Evolutionary conservation across 176 grass and related monocot species (phyloP), one percentile per base, ranked within the genome.

Genomic region (Rhynchospora tenuis): DNA sequence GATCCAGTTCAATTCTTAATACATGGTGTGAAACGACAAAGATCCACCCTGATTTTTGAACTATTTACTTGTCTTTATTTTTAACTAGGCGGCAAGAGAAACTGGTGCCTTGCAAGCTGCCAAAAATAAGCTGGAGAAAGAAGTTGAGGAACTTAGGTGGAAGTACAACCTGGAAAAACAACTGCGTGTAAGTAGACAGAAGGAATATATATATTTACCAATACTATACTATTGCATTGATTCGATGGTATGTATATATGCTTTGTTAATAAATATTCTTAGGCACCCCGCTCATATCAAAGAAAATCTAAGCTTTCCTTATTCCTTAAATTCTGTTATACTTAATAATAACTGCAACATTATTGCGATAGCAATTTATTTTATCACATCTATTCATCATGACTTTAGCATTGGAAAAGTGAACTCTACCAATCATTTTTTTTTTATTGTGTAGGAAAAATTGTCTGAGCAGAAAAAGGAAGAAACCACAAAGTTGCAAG

Each of bases 101-200:
- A 98, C 95, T 65, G 95, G 96, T 33, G 96, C 96, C 23, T 86
- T 98, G 78, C 96, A 98, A 93, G 93, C 91, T 64, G 96, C 92
- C 67, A 98, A 98, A 86, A 98, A 93, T 82, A 95, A 98, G 83
- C 85, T 98, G 76, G 96, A 95, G 88, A 98, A 98, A 56, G 87
- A 98, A 98, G 91, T 98, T 31, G 93, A 98, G 78, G 96, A 98
- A 80, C 96, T 98, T 87, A 90, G 89, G 3, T 98, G 93, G 96
- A 84, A 89, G 77, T 78, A 94, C 63, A 91, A 91, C 81, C 82
- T 98, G 81, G 96, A 98, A 87, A 98, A 93, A 82, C 91, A 91
- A 82, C 89, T 98, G 91, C 85, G 96, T 83, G 93, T 98, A 86
- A 94, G 84, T 91, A 31, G 26, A 67, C 47, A 82, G 31, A 62